Evolutionary conservation across 1,284 basidiomycete species (phyloP).

Genomic region (Tremellales sp.): DNA sequence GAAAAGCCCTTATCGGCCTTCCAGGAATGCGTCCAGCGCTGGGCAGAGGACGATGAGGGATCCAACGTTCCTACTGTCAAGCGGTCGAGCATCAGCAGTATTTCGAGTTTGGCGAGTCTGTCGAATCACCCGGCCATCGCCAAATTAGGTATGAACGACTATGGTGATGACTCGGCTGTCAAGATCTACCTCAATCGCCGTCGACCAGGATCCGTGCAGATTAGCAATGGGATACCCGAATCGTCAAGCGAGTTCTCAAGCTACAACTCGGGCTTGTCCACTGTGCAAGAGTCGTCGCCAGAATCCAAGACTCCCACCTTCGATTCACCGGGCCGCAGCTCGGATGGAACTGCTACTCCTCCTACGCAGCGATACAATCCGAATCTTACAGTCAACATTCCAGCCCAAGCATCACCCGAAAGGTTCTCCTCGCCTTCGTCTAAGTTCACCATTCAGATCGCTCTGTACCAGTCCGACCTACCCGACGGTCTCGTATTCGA

Average conservation of each 20-base stretch:
- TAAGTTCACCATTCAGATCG: constrained; percentile 77
- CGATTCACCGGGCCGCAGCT: neutral
- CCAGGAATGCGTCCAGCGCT: constrained; percentile 57
- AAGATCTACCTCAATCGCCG: constrained; percentile 84
- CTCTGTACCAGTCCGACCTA: constrained; percentile 82
- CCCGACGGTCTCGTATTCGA: constrained; percentile 93
- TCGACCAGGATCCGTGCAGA: constrained; percentile 34
- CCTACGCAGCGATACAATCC: constrained; percentile 50
- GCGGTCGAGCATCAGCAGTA: constrained; percentile 85
- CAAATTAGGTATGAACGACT: constrained; percentile 90
- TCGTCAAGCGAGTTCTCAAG: constrained; percentile 24
- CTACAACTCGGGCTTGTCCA: constrained; percentile 22
- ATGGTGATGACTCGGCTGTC: constrained; percentile 91
- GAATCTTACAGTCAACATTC: constrained; percentile 48
- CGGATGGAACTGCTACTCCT: constrained; percentile 12
- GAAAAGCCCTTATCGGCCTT: constrained; percentile 84
- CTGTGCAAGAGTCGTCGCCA: constrained; percentile 21
- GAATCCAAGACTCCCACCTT: neutral
- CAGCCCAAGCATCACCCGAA: constrained; percentile 58
- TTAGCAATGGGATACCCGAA: constrained; percentile 16
- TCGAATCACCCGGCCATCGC: constrained; percentile 91
- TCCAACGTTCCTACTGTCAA: constrained; percentile 71
- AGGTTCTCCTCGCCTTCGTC: constrained; percentile 73
- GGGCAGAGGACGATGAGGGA: constrained; percentile 23
- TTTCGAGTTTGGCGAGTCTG: constrained; percentile 82